Base-by-base conservation (phyloP, 1,284 basidiomycete genomes). In the Blastosporella zonata region DNA sequence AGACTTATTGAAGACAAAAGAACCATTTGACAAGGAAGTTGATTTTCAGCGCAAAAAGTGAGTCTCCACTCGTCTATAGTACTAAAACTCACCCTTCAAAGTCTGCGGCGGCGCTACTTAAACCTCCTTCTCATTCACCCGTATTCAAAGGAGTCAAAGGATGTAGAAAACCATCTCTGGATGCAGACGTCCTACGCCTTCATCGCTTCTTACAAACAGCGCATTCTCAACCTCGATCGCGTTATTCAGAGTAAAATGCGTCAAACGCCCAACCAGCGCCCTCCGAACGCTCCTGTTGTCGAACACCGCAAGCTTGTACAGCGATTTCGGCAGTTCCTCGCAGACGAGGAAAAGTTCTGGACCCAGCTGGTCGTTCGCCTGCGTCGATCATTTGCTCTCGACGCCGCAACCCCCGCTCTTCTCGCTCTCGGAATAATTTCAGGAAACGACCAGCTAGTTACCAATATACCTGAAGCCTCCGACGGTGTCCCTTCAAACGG, bases 291-390 rank as follows among this genome's bases (percentile, higher is more conserved):
- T 47, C 82, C 81, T 9, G 74, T 79, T 3, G 87, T 91, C 38
- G 90, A 95, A 62, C 75, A 90, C 59, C 82, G 92, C 58, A 94
- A 90, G 62, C 77, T 93, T 20, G 68, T 93, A n/a, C 84, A 90
- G 45, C 81, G 89, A 34, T 97, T 97, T 69, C 79, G 87, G 36
- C 82, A 91, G 58, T 94, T 93, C 59, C 79, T 97, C 9, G 77
- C 81, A 0, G 82, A 87, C 29, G 94, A 97, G 64, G 89, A 93
- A 63, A 84, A 83, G 55, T 96, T 95, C 66, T 97, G 92, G 84
- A 79, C 78, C 15, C 78, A 83, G 47, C 75, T 97, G 15, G 75
- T 93, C 43, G 69, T 82, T 22, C 81, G 91, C 27, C 73, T 92
- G 53, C 81, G 82, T 34, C 75, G 79, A 34, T 76, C 84, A 17